Base-by-base conservation (phyloP, 495 filamentous ascomycete species). In the Recurvomyces mirabilis region DNA sequence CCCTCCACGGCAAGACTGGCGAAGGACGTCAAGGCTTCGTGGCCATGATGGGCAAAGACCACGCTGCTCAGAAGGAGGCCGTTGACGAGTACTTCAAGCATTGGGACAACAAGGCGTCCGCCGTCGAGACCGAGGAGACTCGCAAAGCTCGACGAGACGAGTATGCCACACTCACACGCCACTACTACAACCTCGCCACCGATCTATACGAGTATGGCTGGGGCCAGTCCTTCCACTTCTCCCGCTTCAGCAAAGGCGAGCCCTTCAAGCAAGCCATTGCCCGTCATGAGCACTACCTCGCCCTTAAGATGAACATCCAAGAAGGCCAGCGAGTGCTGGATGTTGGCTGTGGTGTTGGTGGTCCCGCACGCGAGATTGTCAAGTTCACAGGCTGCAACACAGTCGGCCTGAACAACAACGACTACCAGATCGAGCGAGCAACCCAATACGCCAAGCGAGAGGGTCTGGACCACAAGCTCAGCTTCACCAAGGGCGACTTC, bases 31-130 rank as follows among this genome's bases (percentile, higher is more conserved):
- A 78, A 55, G 86, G 85, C 57, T 74, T 95, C 56, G 65, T 72
- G 52, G 83, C 91, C 48, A 84, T 94, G 81, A 67, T 93, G 43
- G 70, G 72, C 56, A 98, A 98, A 68, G 81, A 89, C 64, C 68
- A 71, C 39, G 69, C 68, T 10, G 87, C 91, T 2, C 84, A 96
- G 62, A 77, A 87, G 68, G 76, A 84, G 37, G 89, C 91, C 38
- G 76, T 93, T 25, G 87, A 95, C 57, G 89, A 96, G 66, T 98
- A 98, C 70, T 96, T 94, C 78, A 98, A 95, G 78, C 93, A 94
- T 66, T 98, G 89, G 83, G 91, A 98, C 68, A 85, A 93, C 71
- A 91, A 96, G 70, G 63, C 62, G 43, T 84, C 88, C 29, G 77
- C 71, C 31, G 70, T 73, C 19, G 91, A 98, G 75, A 98, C 89